Base-by-base conservation (phyloP, 139 green algal species). In the Asterochloris sp. region DNA sequence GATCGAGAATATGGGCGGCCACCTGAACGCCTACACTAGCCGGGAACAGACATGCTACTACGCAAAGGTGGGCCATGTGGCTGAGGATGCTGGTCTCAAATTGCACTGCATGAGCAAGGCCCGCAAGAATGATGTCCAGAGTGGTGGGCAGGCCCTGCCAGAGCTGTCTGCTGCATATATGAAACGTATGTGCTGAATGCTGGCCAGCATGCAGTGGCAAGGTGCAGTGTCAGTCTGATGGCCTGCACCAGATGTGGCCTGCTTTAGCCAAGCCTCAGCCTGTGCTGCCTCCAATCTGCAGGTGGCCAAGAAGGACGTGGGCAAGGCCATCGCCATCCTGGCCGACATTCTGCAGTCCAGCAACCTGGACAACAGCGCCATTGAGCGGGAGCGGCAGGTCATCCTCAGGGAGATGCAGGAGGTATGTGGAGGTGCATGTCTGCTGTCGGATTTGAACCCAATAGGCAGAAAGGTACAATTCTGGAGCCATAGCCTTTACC, bases 341-440 rank as follows among this genome's bases (percentile, higher is more conserved):
- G 90, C 90, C 11, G 97, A 99, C 89, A 99, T 99, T 73, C 88
- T 99, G 79, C 93, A 98, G 82, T 96, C 98, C 87, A 97, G 94
- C 71, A 92, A 92, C 62, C 88, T 99, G 60, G 93, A 97, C 2
- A 90, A 97, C 82, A 61, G 83, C 13, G 91, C 93, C 19, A 96
- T 99, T 71, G 93, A 97, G 86, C 87, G 92, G 61, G 97, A 99
- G 90, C 87, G 96, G 12, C 88, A 92, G 69, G 97, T 99, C 60
- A 99, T 99, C 83, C 88, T 99, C 80, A 85, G 95, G 4, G 97
- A 99, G 85, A 98, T 98, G 95, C 90, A 99, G 89, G 96, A 98
- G 92, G 94, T 97, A 68, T 12, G 60, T 12, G 19, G 1, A 13
- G 4, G 19, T 24, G 21, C 9, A 10, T 71, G 19, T 26, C 66